Conservation (phyloP, 1,284 basidiomycete genomes). For the Xerocomus nothofagi region DNA sequence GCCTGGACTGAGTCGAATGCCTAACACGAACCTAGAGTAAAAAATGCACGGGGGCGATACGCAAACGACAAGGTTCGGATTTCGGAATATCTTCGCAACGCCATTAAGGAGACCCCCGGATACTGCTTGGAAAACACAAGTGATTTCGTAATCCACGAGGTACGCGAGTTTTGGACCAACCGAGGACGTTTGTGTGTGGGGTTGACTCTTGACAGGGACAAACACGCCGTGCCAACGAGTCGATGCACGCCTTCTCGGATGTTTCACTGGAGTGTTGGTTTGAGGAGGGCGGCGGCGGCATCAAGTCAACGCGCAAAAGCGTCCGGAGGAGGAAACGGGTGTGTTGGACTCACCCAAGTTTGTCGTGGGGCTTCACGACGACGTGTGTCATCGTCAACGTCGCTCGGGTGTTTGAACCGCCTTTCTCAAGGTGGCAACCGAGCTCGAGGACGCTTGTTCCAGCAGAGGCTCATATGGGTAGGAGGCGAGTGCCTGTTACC, state of each 20-base stretch:
- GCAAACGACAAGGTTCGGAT: background rate
- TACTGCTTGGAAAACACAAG: background rate
- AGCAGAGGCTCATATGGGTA: background rate
- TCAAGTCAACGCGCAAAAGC: background rate
- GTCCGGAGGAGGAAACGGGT: background rate
- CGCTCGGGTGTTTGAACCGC: background rate
- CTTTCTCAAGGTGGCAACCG: background rate
- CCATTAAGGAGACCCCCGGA: constrained; percentile 3
- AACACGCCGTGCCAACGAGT: background rate
- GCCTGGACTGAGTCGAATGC: background rate
- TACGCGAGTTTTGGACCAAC: background rate
- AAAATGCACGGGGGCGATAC: background rate
- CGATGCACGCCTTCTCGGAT: background rate
- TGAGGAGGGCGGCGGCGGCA: background rate
- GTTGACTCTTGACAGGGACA: background rate
- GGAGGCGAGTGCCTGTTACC: background rate
- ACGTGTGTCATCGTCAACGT: background rate
- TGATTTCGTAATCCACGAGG: background rate
- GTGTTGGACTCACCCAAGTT: background rate
- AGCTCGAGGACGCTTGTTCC: background rate
- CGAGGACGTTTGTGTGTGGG: background rate
- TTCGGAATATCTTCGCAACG: background rate
- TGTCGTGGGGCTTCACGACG: background rate
- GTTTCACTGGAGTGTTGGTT: background rate
- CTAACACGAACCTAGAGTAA: background rate